Conservation (phyloP, 2,329 filamentous ascomycete species). For the Pseudocercospora musae region DNA sequence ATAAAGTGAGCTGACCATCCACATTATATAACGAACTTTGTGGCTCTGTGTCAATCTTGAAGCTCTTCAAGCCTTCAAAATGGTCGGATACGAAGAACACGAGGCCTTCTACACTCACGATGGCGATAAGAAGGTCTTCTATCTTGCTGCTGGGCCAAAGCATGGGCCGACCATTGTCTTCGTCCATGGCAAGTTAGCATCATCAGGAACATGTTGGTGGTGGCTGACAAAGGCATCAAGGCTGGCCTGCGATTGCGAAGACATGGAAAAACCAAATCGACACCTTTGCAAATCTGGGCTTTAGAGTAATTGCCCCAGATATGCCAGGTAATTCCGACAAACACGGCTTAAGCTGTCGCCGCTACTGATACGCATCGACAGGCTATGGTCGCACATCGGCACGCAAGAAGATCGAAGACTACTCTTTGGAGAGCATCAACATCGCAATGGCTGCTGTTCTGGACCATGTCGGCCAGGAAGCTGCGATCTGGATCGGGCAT, state of each 20-base stretch:
- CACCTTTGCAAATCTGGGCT: constrained; percentile 31
- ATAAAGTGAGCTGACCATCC: background rate
- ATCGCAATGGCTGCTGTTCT: constrained; percentile 39
- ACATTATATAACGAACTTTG: background rate
- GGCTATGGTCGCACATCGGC: constrained; percentile 38
- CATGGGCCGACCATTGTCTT: constrained; percentile 31
- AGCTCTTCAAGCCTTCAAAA: background rate
- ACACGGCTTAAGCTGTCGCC: background rate
- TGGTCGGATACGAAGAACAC: constrained; percentile 23
- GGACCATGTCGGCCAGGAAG: constrained; percentile 36
- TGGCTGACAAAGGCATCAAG: constrained; percentile 1
- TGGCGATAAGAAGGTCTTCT: constrained; percentile 28
- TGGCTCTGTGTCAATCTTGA: background rate
- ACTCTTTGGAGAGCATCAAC: constrained; percentile 32
- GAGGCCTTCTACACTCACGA: constrained; percentile 20
- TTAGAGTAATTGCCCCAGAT: constrained; percentile 32
- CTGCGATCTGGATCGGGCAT: constrained; percentile 49
- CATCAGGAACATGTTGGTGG: background rate
- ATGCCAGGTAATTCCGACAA: constrained; percentile 27
- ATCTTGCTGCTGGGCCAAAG: constrained; percentile 28
- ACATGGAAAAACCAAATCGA: constrained; percentile 38
- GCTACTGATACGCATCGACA: background rate
- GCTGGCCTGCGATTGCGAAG: constrained; percentile 38
- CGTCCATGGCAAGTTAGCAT: constrained; percentile 24
- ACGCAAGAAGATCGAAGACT: constrained; percentile 30